phyloP scores from a whole-genome alignment of 2,329 filamentous ascomycete genomes.

The Ophiostoma australiae region DNA sequence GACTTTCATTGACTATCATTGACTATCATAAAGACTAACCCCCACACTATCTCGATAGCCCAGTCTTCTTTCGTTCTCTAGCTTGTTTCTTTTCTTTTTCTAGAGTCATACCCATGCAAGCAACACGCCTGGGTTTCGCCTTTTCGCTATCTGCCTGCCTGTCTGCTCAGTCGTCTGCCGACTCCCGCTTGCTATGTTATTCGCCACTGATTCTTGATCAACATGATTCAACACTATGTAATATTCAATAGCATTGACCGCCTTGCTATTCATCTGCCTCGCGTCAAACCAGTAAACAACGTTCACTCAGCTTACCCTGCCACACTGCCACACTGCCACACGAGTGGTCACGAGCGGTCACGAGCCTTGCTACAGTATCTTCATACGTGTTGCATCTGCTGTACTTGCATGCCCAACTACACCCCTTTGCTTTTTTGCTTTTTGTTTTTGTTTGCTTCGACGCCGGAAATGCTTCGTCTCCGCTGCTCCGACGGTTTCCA shows the following conservation, averaged over 20 bases:
- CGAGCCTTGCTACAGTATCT: too few species aligned
- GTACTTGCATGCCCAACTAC: conserved; percentile 5
- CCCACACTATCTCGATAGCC: conserved; percentile 23
- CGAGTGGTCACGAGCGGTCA: background rate
- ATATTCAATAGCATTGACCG: background rate
- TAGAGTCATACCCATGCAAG: background rate
- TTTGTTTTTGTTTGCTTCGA: too few species aligned
- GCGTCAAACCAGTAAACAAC: background rate
- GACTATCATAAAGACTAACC: conserved; percentile 16
- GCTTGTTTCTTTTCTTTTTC: conserved; percentile 1
- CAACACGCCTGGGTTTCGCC: too few species aligned
- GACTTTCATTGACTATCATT: background rate
- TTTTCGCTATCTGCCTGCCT: too few species aligned
- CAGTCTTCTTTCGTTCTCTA: conserved; percentile 6
- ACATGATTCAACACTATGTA: background rate
- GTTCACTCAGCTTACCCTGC: background rate
- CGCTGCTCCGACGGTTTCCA: background rate
- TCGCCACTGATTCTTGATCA: background rate
- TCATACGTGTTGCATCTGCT: conserved; percentile 3
- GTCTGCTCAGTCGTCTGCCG: background rate
- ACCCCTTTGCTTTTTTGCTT: background rate
- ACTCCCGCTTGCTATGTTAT: background rate
- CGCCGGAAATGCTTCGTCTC: background rate
- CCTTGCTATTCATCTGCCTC: background rate
- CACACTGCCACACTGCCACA: background rate